A percentile compares a stretch with the other conserved stretches of the same genome.
Evolutionary conservation across 768 basidiomycete genomes (phyloP).

Genomic region (Filobasidium floriforme): DNA sequence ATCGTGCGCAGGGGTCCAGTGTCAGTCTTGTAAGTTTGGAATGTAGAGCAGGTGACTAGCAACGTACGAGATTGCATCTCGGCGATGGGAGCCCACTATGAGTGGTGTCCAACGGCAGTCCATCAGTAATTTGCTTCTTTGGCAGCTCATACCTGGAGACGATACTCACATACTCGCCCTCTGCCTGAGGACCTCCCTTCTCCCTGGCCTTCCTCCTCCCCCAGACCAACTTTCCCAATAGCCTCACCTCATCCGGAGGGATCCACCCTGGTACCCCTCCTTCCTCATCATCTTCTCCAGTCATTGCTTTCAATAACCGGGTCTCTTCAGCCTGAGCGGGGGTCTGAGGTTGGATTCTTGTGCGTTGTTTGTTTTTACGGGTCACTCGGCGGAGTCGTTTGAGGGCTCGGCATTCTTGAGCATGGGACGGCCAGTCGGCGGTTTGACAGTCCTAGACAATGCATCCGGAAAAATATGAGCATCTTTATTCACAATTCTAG

Average conservation of each 20-base stretch:
- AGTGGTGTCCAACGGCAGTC: no score
- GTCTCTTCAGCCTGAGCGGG: neutral
- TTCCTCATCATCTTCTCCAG: neutral
- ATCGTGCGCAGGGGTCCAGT: conserved; percentile 26
- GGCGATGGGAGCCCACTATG: conserved; percentile 57
- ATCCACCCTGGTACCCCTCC: conserved; percentile 27
- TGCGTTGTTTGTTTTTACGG: conserved; percentile 34
- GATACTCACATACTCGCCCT: conserved; percentile 49
- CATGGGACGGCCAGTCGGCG: conserved; percentile 66
- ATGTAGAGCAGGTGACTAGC: conserved; percentile 54
- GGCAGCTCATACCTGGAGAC: neutral
- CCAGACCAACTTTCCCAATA: conserved; percentile 70
- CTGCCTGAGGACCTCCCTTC: conserved; percentile 42
- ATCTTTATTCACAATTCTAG: conserved; percentile 10
- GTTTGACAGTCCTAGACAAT: conserved; percentile 59
- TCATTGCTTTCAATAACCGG: neutral
- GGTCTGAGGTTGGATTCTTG: neutral
- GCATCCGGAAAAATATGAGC: no score
- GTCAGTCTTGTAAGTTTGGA: conserved; percentile 23
- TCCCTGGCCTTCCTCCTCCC: conserved; percentile 54
- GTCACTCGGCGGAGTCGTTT: conserved; percentile 50
- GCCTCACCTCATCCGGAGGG: conserved; percentile 72
- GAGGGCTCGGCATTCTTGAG: conserved; percentile 67
- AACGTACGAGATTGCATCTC: conserved; percentile 69
- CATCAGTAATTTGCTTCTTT: no score